Conservation (phyloP, 106 monocot species). For the Iris macrosiphon region DNA sequence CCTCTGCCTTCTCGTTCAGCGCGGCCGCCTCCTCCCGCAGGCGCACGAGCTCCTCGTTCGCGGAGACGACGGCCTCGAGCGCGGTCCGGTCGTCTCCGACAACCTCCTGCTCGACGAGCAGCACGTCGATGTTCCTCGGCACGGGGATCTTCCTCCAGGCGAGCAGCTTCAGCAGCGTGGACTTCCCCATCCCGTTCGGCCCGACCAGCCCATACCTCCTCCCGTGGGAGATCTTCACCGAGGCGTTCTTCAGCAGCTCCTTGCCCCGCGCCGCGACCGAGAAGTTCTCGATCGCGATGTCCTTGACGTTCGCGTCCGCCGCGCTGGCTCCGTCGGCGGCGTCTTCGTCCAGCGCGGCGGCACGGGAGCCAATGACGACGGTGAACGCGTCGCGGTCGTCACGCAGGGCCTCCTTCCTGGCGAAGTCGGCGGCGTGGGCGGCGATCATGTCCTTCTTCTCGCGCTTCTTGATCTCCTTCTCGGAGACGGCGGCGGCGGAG, state of each 20-base stretch:
- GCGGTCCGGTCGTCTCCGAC: constrained; percentile 52
- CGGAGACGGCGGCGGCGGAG: constrained; percentile 21
- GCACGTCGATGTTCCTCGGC: constrained; percentile 60
- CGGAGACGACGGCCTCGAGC: constrained; percentile 61
- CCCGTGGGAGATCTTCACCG: constrained; percentile 70
- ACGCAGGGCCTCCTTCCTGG: constrained; percentile 39
- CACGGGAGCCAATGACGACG: constrained; percentile 40
- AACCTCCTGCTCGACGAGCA: constrained; percentile 76
- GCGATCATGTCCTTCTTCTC: constrained; percentile 62
- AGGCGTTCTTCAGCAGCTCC: constrained; percentile 64
- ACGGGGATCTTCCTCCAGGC: constrained; percentile 76
- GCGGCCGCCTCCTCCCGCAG: constrained; percentile 23
- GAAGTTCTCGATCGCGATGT: constrained; percentile 68
- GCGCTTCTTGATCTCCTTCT: constrained; percentile 59
- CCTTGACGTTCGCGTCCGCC: constrained; percentile 54
- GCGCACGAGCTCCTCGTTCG: constrained; percentile 53
- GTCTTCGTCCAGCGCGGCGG: constrained; percentile 22
- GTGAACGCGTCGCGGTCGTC: constrained; percentile 73
- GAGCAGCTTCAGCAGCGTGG: constrained; percentile 64
- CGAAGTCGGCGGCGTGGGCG: constrained; percentile 29
- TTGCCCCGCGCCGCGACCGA: constrained; percentile 72
- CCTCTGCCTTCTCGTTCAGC: constrained; percentile 6
- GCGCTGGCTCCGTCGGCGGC: constrained; percentile 13
- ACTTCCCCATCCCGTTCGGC: constrained; percentile 75
- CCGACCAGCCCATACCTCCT: constrained; percentile 70